phyloP scores from a whole-genome alignment of 495 filamentous ascomycete genomes.

The Talaromyces nanjingensis region DNA sequence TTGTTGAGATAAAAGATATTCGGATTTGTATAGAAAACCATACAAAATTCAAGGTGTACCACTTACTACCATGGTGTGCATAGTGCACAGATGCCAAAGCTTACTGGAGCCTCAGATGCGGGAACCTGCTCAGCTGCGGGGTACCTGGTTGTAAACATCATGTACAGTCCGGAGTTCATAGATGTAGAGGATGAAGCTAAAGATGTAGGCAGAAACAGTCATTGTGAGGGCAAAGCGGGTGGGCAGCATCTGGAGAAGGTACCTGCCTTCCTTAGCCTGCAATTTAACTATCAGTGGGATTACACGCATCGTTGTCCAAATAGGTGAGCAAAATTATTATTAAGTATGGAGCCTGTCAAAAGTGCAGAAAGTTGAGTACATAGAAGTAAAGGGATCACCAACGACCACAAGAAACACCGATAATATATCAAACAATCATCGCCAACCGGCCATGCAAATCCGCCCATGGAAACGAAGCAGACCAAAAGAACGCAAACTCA shows the following conservation, averaged over 20 bases:
- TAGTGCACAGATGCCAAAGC: background rate
- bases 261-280: too few species aligned
- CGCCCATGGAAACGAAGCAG: background rate
- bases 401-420: background rate
- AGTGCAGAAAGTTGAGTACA: background rate
- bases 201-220: background rate
- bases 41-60: too few species aligned
- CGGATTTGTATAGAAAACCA: background rate
- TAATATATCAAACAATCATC: background rate
- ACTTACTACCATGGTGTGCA: background rate
- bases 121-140: background rate
- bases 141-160: background rate
- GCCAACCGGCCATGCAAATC: conserved; percentile 1
- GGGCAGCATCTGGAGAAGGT: background rate
- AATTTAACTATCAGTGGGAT: background rate
- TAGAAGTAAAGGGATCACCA: background rate
- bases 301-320: background rate
- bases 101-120: background rate
- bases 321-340: background rate
- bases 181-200: background rate
- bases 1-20: background rate
- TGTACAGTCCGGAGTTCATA: background rate
- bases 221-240: background rate
- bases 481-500: background rate
- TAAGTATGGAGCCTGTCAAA: background rate